Evolutionary conservation across 2,329 filamentous ascomycete genomes (phyloP).

Genomic region (Beauveria rudraprayagi): DNA sequence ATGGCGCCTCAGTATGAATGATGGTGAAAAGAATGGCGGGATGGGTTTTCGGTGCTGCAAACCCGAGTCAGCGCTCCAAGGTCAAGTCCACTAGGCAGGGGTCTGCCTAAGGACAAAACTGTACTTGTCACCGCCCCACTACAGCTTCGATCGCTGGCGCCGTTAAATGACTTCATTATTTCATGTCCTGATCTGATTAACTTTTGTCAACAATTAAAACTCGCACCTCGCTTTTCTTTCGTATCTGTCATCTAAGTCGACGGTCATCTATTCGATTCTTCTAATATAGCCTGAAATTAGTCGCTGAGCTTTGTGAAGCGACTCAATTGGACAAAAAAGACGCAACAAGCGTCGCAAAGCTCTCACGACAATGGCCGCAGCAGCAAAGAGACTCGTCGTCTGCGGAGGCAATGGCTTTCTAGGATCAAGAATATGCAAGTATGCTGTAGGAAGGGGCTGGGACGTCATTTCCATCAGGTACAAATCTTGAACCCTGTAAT

Average conservation of each 20-base stretch:
- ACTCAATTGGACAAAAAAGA: constrained; percentile 7
- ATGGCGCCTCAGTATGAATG: background rate
- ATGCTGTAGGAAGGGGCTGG: constrained; percentile 79
- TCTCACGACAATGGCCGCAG: constrained; percentile 36
- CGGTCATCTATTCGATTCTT: background rate
- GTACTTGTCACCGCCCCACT: background rate
- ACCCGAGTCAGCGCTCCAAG: background rate
- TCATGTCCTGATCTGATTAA: constrained; percentile 5
- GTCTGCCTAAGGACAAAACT: constrained; percentile 9
- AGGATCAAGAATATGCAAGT: constrained; percentile 82
- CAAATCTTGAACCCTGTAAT: constrained; percentile 6
- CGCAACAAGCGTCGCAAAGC: constrained; percentile 2
- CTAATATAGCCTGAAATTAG: no score
- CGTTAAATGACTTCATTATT: constrained; percentile 9
- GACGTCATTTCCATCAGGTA: constrained; percentile 89
- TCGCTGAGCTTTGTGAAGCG: constrained; percentile 8
- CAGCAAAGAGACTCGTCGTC: constrained; percentile 74
- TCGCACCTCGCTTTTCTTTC: background rate
- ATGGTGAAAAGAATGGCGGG: background rate
- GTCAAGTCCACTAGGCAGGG: background rate
- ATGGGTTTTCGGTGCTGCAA: background rate
- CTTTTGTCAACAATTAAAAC: background rate
- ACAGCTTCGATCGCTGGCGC: constrained; percentile 10
- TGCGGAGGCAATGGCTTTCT: constrained; percentile 93
- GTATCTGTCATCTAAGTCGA: background rate